A percentile compares a stretch with the other conserved stretches of the same genome.
Conservation (phyloP, 164 flowering plant genomes). For the Platanus orientalis region DNA sequence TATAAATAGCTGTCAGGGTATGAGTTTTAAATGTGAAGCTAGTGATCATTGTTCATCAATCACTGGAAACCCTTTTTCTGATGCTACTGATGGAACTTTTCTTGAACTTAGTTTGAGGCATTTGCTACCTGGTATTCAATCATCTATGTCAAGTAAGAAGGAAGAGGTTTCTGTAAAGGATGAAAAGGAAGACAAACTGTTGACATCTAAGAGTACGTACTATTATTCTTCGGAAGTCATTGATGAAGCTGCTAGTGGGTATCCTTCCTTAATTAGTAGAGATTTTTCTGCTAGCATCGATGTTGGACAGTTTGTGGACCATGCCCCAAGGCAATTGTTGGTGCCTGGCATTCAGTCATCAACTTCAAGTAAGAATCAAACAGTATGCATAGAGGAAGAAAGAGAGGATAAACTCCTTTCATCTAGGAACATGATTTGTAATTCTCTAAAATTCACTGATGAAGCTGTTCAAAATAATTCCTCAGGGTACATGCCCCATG, state of each 20-base stretch:
- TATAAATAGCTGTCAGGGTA: conserved; percentile 7
- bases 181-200: conserved; percentile 12
- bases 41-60: conserved; percentile 12
- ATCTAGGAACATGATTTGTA: conserved; percentile 14
- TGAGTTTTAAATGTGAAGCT: conserved; percentile 19
- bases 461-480: conserved; percentile 35
- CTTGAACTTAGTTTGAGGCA: conserved; percentile 7
- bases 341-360: conserved; percentile 7
- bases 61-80: conserved; percentile 11
- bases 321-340: conserved; percentile 7
- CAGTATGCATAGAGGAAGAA: conserved; percentile 22
- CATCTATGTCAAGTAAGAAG: conserved; percentile 6
- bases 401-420: conserved; percentile 16
- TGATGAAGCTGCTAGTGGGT: conserved; percentile 3
- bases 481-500: conserved; percentile 20
- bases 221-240: conserved; percentile 12
- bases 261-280: conserved; percentile 9
- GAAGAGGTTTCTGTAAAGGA: conserved; percentile 14
- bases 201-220: conserved; percentile 11
- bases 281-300: background rate
- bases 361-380: conserved; percentile 17
- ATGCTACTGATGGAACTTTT: conserved; percentile 15
- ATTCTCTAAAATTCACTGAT: conserved; percentile 25
- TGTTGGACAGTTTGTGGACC: conserved; percentile 8
- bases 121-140: conserved; percentile 9